phyloP scores from a whole-genome alignment of 257 asterid species.

The Nicotiana knightiana region DNA sequence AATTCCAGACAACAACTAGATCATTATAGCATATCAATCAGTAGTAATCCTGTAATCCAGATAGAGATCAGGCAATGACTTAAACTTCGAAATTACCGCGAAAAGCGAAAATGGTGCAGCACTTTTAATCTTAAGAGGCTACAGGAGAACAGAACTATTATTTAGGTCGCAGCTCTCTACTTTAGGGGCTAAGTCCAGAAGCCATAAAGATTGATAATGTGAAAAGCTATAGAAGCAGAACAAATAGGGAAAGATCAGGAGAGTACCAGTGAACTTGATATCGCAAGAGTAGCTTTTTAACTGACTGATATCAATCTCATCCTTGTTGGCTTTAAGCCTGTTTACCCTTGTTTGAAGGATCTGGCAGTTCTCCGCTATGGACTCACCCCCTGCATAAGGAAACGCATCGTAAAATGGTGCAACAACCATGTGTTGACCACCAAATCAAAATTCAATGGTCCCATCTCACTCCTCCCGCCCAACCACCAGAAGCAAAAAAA shows the following conservation, averaged over 20 bases:
- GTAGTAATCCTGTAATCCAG: not conserved
- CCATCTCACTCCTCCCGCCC: not conserved
- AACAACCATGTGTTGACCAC: not conserved
- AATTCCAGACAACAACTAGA: not conserved
- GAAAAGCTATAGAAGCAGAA: not conserved
- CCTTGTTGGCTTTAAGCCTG: constrained; percentile 64
- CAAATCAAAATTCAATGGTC: constrained; percentile 1
- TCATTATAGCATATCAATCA: not conserved
- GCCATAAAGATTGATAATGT: not conserved
- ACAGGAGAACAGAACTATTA: not conserved
- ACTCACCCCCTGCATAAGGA: constrained; percentile 76
- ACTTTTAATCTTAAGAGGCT: not conserved
- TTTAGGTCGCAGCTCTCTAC: not conserved
- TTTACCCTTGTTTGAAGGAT: constrained; percentile 93
- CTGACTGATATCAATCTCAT: constrained; percentile 37
- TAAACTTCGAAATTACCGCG: not conserved
- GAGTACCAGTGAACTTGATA: constrained; percentile 65
- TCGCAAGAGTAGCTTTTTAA: constrained; percentile 86
- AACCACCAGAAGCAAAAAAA: not conserved
- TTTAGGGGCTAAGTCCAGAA: not conserved
- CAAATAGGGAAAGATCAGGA: constrained; percentile 12
- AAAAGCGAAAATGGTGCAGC: not conserved
- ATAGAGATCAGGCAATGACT: not conserved
- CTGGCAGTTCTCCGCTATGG: constrained; percentile 89
- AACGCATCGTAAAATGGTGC: not conserved